phyloP scores from a whole-genome alignment of 108 stramenopile species.

The Nannochloropsis oceanica region DNA sequence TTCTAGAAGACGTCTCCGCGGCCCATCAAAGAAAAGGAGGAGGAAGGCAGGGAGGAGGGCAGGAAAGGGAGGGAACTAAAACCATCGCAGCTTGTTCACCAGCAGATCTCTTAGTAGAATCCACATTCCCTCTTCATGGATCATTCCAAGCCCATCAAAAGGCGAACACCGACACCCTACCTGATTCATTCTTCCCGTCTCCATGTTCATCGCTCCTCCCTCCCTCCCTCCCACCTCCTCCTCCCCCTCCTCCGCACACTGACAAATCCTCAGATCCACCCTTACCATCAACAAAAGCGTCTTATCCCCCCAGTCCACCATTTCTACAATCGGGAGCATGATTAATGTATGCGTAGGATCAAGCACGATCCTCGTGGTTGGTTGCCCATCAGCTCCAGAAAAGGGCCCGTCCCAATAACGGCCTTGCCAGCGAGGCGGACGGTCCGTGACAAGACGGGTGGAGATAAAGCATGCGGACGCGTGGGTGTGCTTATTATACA shows the following conservation, averaged over 20 bases:
- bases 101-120: background rate
- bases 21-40: no score
- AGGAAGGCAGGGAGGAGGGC: no score
- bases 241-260: background rate
- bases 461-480: background rate
- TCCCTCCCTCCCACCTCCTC: background rate
- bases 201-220: no score
- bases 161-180: background rate
- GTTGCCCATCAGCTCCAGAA: background rate
- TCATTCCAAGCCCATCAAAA: background rate
- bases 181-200: background rate
- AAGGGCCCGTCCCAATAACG: background rate
- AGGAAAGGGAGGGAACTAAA: background rate
- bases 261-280: background rate
- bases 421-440: background rate
- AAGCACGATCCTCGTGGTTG: background rate
- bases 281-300: background rate
- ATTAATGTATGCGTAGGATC: background rate
- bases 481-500: background rate
- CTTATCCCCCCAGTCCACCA: background rate
- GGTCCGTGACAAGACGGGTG: background rate
- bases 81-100: background rate
- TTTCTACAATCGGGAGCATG: background rate
- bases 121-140: background rate
- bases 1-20: no score